phyloP scores from a whole-genome alignment of 1,284 basidiomycete species.

The Polyporus tsugae region DNA sequence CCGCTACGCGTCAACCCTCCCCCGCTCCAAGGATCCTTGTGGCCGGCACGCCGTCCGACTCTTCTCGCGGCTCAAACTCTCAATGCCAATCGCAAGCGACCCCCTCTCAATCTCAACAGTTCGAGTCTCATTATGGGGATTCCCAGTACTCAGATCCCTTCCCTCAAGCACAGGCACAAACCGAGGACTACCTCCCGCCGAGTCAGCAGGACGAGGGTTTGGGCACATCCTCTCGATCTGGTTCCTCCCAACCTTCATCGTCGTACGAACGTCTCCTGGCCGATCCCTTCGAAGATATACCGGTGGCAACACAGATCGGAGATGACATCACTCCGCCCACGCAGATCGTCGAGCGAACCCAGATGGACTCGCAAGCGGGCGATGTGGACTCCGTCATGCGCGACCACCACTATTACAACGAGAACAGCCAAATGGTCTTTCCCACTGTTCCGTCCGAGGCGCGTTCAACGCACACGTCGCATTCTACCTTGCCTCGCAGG shows the following conservation, averaged over 20 bases:
- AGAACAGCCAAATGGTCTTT: constrained; percentile 23
- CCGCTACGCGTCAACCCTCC: constrained; percentile 8
- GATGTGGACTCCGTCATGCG: constrained; percentile 14
- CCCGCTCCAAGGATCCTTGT: constrained; percentile 28
- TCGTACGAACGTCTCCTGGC: constrained; percentile 33
- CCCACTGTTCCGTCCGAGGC: constrained; percentile 23
- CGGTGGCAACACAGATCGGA: constrained; percentile 24
- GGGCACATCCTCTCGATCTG: constrained; percentile 15
- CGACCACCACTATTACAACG: constrained; percentile 22
- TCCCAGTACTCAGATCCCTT: constrained; percentile 22
- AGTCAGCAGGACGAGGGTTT: not conserved
- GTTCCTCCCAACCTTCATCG: constrained; percentile 33
- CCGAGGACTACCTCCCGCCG: constrained; percentile 9
- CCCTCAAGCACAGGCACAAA: constrained; percentile 23
- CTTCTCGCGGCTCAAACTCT: constrained; percentile 24
- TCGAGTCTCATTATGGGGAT: constrained; percentile 17
- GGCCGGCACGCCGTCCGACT: constrained; percentile 32
- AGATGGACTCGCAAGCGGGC: not conserved
- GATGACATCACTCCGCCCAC: constrained; percentile 24
- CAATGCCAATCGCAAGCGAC: constrained; percentile 9
- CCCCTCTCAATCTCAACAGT: not conserved
- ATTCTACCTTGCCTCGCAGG: constrained; percentile 12
- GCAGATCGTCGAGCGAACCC: constrained; percentile 21
- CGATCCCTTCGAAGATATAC: constrained; percentile 8
- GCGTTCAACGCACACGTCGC: constrained; percentile 18